phyloP scores from a whole-genome alignment of 306 rosid genomes.

The Hippophae rhamnoides region DNA sequence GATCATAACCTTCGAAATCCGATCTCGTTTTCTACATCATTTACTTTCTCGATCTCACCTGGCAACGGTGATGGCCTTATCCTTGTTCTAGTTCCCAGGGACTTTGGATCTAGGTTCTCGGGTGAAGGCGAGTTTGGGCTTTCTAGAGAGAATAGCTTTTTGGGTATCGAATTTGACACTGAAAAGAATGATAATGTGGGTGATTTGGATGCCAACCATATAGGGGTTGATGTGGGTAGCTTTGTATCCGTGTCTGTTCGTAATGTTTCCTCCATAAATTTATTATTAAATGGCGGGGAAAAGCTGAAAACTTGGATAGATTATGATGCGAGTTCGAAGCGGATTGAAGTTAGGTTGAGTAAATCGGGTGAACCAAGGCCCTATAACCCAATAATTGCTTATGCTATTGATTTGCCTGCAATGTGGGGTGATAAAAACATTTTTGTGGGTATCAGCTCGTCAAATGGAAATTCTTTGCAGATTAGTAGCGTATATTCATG shows the following conservation, averaged over 20 bases:
- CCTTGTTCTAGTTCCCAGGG: conserved; percentile 24
- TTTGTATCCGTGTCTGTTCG: conserved; percentile 15
- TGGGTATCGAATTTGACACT: conserved; percentile 41
- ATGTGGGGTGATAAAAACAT: conserved; percentile 37
- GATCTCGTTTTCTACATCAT: conserved; percentile 31
- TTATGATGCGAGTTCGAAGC: conserved; percentile 38
- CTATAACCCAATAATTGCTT: conserved; percentile 27
- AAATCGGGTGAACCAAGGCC: conserved; percentile 39
- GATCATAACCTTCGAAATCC: conserved; percentile 7
- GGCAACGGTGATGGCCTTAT: conserved; percentile 32
- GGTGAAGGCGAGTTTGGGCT: conserved; percentile 28
- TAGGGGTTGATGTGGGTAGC: conserved; percentile 39
- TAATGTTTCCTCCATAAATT: conserved; percentile 18
- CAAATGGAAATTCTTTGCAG: conserved; percentile 32
- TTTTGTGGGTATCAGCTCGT: conserved; percentile 42
- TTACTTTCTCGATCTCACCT: conserved; percentile 46
- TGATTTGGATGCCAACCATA: conserved; percentile 30
- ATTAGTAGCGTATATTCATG: conserved; percentile 48
- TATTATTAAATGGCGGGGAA: conserved; percentile 32
- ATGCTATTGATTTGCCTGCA: conserved; percentile 35
- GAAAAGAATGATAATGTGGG: conserved; percentile 23
- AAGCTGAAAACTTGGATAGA: conserved; percentile 59
- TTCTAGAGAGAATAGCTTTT: conserved; percentile 7
- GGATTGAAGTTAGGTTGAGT: conserved; percentile 40
- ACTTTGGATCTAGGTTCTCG: conserved; percentile 16